Evolutionary conservation across 1,139 yeast genomes (phyloP).

Genomic region (Dujonia santamariae): DNA sequence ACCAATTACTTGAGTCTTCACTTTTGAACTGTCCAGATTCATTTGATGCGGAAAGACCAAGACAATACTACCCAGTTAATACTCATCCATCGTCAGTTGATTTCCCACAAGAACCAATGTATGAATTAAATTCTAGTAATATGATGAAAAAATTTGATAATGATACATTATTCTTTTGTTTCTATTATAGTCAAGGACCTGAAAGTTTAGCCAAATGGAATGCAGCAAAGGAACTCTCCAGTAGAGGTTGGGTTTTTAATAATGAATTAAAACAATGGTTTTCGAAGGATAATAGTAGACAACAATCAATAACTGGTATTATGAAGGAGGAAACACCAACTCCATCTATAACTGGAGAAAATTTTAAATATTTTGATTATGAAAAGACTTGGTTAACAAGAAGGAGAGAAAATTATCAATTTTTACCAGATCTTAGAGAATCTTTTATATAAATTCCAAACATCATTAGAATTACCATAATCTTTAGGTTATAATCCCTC

Average conservation of each 20-base stretch:
- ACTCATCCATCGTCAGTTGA: slow-evolving; percentile 90
- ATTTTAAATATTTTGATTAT: slow-evolving; percentile 85
- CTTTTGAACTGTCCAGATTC: slow-evolving; percentile 91
- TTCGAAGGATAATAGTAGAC: slow-evolving; percentile 45
- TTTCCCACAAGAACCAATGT: slow-evolving; percentile 89
- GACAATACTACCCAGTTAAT: slow-evolving; percentile 71
- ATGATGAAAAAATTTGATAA: slow-evolving; percentile 73
- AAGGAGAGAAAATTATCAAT: slow-evolving; percentile 65
- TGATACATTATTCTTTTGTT: slow-evolving; percentile 89
- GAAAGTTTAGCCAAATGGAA: slow-evolving; percentile 56
- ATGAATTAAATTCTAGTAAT: slow-evolving; percentile 47
- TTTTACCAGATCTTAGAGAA: slow-evolving; percentile 22
- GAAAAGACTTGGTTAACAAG: slow-evolving; percentile 88
- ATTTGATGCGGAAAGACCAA: slow-evolving; percentile 82
- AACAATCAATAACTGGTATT: slow-evolving; percentile 44
- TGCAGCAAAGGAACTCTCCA: slow-evolving; percentile 79
- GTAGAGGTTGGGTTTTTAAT: slow-evolving; percentile 88
- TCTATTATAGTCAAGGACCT: slow-evolving; percentile 64
- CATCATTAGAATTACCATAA: not conserved
- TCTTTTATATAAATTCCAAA: slow-evolving; percentile 14
- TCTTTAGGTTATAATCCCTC: not conserved
- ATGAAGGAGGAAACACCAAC: slow-evolving; percentile 26
- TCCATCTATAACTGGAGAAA: slow-evolving; percentile 43
- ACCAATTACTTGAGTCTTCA: slow-evolving; percentile 67
- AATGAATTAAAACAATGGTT: slow-evolving; percentile 82